Evolutionary conservation across 2,329 filamentous ascomycete species (phyloP).

Genomic region (Xylariaceae sp.): DNA sequence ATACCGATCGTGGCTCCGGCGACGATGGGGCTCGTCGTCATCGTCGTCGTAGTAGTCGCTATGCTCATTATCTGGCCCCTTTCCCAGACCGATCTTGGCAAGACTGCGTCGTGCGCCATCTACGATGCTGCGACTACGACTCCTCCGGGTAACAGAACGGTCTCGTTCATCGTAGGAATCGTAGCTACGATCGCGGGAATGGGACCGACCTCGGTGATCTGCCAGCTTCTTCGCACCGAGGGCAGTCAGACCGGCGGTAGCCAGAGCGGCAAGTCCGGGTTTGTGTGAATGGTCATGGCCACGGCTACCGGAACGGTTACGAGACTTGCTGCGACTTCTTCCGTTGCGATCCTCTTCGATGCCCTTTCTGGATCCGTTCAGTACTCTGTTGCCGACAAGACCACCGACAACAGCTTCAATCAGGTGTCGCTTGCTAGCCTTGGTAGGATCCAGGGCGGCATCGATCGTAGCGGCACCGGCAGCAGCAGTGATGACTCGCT

Average conservation of each 20-base stretch:
- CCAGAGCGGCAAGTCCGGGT: conserved; percentile 55
- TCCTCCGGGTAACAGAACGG: conserved; percentile 39
- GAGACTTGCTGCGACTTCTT: conserved; percentile 65
- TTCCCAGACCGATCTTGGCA: conserved; percentile 57
- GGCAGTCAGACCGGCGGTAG: conserved; percentile 57
- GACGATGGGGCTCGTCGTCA: conserved; percentile 34
- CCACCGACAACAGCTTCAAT: conserved; percentile 85
- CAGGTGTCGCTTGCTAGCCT: conserved; percentile 77
- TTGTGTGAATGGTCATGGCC: conserved; percentile 33
- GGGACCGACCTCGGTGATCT: conserved; percentile 46
- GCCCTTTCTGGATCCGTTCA: conserved; percentile 70
- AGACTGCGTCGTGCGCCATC: conserved; percentile 57
- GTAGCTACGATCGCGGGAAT: conserved; percentile 47
- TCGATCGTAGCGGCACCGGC: conserved; percentile 82
- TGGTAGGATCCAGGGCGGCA: conserved; percentile 62
- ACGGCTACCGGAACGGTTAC: conserved; percentile 51
- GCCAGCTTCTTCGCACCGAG: conserved; percentile 57
- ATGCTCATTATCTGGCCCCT: conserved; percentile 39
- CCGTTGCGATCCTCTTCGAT: conserved; percentile 59
- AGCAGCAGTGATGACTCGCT: conserved; percentile 84
- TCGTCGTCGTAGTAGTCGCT: conserved; percentile 42
- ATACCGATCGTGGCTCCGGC: conserved; percentile 35
- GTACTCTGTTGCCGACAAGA: conserved; percentile 75
- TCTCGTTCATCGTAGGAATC: conserved; percentile 44
- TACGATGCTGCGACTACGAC: conserved; percentile 62